A percentile compares a stretch with the other conserved stretches of the same genome.
Conservation (phyloP, 2,329 filamentous ascomycete genomes). For the Cladophialophora carrionii region DNA sequence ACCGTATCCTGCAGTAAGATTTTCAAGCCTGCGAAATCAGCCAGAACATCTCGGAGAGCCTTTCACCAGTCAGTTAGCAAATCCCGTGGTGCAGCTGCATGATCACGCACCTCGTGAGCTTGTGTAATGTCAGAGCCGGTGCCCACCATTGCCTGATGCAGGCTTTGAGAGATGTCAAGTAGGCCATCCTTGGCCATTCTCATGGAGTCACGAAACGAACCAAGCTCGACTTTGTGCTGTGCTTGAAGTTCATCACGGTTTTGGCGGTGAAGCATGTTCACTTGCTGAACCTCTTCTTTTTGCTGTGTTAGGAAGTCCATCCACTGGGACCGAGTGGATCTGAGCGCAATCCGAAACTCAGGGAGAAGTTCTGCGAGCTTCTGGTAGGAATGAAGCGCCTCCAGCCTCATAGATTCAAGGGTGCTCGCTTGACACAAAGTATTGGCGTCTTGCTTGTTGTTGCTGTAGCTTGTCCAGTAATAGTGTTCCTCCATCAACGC, state of each 20-base stretch:
- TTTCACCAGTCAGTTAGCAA: constrained; percentile 6
- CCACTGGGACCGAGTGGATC: constrained; percentile 28
- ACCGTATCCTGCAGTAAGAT: constrained; percentile 18
- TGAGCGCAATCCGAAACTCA: constrained; percentile 25
- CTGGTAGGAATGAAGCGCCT: constrained; percentile 32
- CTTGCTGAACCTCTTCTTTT: constrained; percentile 17
- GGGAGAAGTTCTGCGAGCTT: constrained; percentile 33
- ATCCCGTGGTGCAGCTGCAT: background rate
- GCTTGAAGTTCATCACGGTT: constrained; percentile 21
- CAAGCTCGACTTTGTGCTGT: constrained; percentile 22
- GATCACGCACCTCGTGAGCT: constrained; percentile 22
- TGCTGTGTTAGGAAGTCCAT: constrained; percentile 28
- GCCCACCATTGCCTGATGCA: constrained; percentile 21
- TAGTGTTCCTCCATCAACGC: constrained; percentile 59
- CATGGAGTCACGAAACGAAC: constrained; percentile 21
- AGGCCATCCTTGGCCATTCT: constrained; percentile 25
- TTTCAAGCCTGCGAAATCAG: constrained; percentile 27
- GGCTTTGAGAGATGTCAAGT: constrained; percentile 16
- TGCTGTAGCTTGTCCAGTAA: constrained; percentile 68
- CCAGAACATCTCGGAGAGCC: constrained; percentile 23
- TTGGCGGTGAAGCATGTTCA: constrained; percentile 23
- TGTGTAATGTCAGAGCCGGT: constrained; percentile 20
- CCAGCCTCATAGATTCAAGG: constrained; percentile 27
- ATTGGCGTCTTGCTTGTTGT: constrained; percentile 63
- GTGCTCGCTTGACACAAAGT: constrained; percentile 64